phyloP scores from a whole-genome alignment of 2,329 filamentous ascomycete species.

The Penicillium verrucosum region DNA sequence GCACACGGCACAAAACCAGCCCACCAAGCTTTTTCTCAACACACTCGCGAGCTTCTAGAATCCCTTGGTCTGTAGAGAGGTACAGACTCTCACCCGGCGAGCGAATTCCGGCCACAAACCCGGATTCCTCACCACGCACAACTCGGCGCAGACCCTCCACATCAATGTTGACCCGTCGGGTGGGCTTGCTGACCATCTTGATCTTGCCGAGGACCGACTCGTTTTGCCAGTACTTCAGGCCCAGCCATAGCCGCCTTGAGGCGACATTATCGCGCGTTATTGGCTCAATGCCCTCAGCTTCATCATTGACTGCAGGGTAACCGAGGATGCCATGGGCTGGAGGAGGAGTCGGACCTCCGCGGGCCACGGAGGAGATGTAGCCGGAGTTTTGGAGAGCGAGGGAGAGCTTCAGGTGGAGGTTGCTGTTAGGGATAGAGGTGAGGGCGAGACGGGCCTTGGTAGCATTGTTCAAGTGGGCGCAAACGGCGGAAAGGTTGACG shows the following conservation, averaged over 20 bases:
- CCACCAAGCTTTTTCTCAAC: constrained; percentile 79
- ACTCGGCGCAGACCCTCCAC: constrained; percentile 62
- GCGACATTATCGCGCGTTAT: constrained; percentile 70
- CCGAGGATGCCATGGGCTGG: constrained; percentile 53
- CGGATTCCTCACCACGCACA: constrained; percentile 63
- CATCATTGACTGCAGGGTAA: constrained; percentile 42
- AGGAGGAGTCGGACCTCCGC: constrained; percentile 62
- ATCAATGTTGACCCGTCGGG: constrained; percentile 65
- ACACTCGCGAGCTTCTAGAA: constrained; percentile 79
- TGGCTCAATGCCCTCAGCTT: constrained; percentile 43
- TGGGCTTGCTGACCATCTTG: constrained; percentile 68
- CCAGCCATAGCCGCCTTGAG: constrained; percentile 75
- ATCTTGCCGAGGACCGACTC: constrained; percentile 71
- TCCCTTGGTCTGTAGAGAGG: constrained; percentile 70
- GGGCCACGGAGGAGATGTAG: constrained; percentile 75
- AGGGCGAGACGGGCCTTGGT: constrained; percentile 77
- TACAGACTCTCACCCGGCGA: constrained; percentile 79
- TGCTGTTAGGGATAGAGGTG: constrained; percentile 76
- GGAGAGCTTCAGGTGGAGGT: constrained; percentile 72
- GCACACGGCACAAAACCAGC: constrained; percentile 68
- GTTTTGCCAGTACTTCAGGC: constrained; percentile 84
- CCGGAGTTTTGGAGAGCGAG: constrained; percentile 78
- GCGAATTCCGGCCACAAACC: constrained; percentile 68
- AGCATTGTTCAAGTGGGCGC: constrained; percentile 88
- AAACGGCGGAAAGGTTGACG: constrained; percentile 72